Conservation (phyloP, 2,329 filamentous ascomycete genomes). For the Cytospora piceae region DNA sequence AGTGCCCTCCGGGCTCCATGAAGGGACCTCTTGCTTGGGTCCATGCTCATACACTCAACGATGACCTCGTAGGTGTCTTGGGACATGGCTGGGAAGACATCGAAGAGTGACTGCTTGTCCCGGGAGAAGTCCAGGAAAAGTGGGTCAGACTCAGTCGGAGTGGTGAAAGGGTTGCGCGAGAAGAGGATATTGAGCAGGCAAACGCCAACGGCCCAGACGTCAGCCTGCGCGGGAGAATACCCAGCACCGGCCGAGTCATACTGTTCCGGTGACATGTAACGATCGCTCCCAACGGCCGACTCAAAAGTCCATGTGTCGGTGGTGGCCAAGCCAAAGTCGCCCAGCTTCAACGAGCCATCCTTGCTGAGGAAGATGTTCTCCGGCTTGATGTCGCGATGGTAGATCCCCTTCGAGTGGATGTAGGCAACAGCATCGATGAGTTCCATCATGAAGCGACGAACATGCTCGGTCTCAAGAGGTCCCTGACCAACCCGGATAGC, state of each 20-base stretch:
- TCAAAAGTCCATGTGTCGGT: slow-evolving; percentile 89
- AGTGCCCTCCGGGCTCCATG: slow-evolving; percentile 77
- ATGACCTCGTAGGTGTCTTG: slow-evolving; percentile 97
- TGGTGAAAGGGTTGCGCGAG: slow-evolving; percentile 93
- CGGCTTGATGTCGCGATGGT: slow-evolving; percentile 98
- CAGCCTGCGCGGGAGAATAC: slow-evolving; percentile 90
- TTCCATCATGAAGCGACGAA: slow-evolving; percentile 96
- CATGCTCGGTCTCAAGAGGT: slow-evolving; percentile 92
- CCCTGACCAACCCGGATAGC: slow-evolving; percentile 89
- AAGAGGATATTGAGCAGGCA: slow-evolving; percentile 96
- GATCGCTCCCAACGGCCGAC: slow-evolving; percentile 92
- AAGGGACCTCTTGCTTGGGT: slow-evolving; percentile 86
- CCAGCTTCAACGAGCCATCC: slow-evolving; percentile 89
- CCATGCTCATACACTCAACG: slow-evolving; percentile 85
- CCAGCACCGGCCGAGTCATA: slow-evolving; percentile 86
- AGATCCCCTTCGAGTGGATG: slow-evolving; percentile 89
- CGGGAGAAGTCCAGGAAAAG: slow-evolving; percentile 91
- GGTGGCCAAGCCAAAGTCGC: slow-evolving; percentile 93
- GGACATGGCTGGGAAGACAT: slow-evolving; percentile 98
- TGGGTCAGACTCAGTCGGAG: slow-evolving; percentile 86
- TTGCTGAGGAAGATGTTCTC: slow-evolving; percentile 97
- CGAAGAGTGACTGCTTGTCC: slow-evolving; percentile 94
- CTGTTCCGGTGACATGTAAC: slow-evolving; percentile 99
- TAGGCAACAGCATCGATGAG: slow-evolving; percentile 87
- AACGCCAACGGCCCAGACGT: slow-evolving; percentile 97